Percentiles rank a stretch among this genome's conserved stretches.
These are phyloP conservation scores for Oryza longistaminata DNA, from an alignment of 176 grass and related monocot species.

Conservation along the genomic window DNA sequence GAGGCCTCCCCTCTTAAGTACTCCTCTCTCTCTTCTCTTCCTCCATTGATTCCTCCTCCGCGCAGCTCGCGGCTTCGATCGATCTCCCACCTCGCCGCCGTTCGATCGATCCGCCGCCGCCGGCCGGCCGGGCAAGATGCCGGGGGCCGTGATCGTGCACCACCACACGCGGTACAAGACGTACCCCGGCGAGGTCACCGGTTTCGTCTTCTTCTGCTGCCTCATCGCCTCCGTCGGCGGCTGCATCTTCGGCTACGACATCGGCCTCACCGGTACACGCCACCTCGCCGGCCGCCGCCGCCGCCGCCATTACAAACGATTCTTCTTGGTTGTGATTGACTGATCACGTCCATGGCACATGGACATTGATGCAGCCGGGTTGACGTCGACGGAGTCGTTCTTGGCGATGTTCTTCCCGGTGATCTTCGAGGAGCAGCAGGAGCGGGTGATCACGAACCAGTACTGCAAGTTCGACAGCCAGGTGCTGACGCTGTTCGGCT, in stretches of 20 bases:
- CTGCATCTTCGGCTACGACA: conserved; percentile 65
- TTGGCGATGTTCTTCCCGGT: conserved; percentile 52
- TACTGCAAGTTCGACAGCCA: conserved; percentile 98
- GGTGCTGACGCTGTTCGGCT: conserved; percentile 65
- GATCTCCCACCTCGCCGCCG: neutral
- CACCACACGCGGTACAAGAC: conserved; percentile 55
- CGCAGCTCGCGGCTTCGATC: too few relatives aligned
- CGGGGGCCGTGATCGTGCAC: conserved; percentile 55
- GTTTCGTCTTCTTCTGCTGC: conserved; percentile 50
- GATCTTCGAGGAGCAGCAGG: conserved; percentile 44
- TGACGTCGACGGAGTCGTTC: conserved; percentile 55
- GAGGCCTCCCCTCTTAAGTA: conserved; percentile 39
- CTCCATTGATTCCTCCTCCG: conserved; percentile 42
- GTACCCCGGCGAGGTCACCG: conserved; percentile 56
- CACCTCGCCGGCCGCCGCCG: neutral
- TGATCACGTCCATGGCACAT: neutral
- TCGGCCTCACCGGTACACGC: conserved; percentile 40
- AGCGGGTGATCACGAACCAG: conserved; percentile 52
- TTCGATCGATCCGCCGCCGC: neutral
- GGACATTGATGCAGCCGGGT: conserved; percentile 21
- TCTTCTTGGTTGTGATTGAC: too few relatives aligned
- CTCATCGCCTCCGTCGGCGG: conserved; percentile 54
- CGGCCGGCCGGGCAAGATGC: conserved; percentile 34
- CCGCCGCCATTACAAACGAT: neutral
- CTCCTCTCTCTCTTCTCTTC: conserved; percentile 1